These are phyloP conservation scores for Ophiocordyceps robertsii DNA, from an alignment of 2,329 filamentous ascomycete genomes.

Conservation along the genomic window DNA sequence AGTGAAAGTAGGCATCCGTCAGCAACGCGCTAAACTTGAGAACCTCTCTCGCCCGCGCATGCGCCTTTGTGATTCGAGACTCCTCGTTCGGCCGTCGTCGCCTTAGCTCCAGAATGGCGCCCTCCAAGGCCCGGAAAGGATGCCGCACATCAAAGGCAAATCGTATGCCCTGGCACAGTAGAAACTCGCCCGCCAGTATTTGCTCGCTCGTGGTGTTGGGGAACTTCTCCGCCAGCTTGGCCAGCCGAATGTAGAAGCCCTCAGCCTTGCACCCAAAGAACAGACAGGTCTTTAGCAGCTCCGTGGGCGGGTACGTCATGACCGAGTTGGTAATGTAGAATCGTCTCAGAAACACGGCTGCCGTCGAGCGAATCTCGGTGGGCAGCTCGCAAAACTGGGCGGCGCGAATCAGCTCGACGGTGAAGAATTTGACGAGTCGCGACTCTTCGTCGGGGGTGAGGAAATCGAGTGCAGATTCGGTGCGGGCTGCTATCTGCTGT, in stretches of 20 bases:
- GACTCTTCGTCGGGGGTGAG: conserved; percentile 75
- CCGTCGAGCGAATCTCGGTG: conserved; percentile 47
- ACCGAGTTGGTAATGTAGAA: conserved; percentile 94
- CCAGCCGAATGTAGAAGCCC: conserved; percentile 56
- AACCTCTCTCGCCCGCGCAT: conserved; percentile 57
- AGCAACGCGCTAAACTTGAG: conserved; percentile 71
- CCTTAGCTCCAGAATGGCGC: conserved; percentile 69
- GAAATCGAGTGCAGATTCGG: conserved; percentile 56
- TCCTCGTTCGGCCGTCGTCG: conserved; percentile 50
- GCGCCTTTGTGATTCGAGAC: conserved; percentile 43
- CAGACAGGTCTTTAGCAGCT: conserved; percentile 78
- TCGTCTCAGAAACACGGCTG: conserved; percentile 77
- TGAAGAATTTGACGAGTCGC: conserved; percentile 68
- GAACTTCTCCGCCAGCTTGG: conserved; percentile 55
- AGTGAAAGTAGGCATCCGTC: conserved; percentile 95
- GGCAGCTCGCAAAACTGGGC: conserved; percentile 38
- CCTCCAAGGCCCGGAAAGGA: conserved; percentile 78
- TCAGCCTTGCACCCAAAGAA: conserved; percentile 94
- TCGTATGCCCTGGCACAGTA: conserved; percentile 80
- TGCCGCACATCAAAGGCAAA: conserved; percentile 92
- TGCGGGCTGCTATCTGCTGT: conserved; percentile 42
- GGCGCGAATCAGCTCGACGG: conserved; percentile 42
- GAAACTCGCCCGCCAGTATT: conserved; percentile 81
- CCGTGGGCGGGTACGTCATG: conserved; percentile 89
- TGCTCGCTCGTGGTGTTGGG: conserved; percentile 62